phyloP scores from a whole-genome alignment of 805 yeast species.

The Kregervanrija pseudodelftensis region DNA sequence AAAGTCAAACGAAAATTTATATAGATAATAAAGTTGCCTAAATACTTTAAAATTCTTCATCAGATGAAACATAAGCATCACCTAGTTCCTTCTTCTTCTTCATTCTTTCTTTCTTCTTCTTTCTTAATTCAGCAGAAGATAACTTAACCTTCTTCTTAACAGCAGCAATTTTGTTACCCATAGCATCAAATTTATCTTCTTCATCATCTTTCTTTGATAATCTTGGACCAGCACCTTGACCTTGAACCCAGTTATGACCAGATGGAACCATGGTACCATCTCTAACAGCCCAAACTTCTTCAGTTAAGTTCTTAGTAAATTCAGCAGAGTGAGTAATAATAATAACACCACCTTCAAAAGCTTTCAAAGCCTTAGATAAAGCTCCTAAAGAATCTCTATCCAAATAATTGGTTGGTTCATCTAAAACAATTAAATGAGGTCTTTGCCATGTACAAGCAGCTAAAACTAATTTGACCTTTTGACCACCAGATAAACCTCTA shows the following conservation, averaged over 20 bases:
- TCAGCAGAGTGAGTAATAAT: conserved; percentile 99
- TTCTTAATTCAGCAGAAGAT: conserved; percentile 98
- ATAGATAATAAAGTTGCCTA: too few relatives aligned
- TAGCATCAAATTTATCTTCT: conserved; percentile 98
- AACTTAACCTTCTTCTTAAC: conserved; percentile 96
- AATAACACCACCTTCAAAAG: conserved; percentile 99
- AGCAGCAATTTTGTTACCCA: conserved; percentile 99
- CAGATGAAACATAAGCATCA: conserved; percentile 93
- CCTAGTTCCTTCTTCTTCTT: conserved; percentile 99
- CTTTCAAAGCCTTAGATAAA: conserved; percentile 96
- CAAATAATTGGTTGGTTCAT: conserved; percentile 99
- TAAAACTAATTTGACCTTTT: conserved; percentile 97
- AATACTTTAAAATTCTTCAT: conserved; percentile 69
- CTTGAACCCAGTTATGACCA: conserved; percentile 99
- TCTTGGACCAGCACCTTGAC: conserved; percentile 99
- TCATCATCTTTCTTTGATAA: conserved; percentile 89
- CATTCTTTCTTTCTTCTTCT: conserved; percentile 99
- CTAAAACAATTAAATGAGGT: conserved; percentile 98
- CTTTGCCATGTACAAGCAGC: conserved; percentile 99
- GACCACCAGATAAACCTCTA: conserved; percentile 99
- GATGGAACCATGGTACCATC: conserved; percentile 99
- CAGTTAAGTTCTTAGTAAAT: conserved; percentile 98
- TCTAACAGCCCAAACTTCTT: conserved; percentile 99
- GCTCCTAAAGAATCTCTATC: conserved; percentile 99
- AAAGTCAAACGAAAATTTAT: too few relatives aligned